Evolutionary conservation across 371 early-diverging fungal species (phyloP), one percentile per base, ranked within the genome.

Genomic region (Dichotomocladium elegans): DNA sequence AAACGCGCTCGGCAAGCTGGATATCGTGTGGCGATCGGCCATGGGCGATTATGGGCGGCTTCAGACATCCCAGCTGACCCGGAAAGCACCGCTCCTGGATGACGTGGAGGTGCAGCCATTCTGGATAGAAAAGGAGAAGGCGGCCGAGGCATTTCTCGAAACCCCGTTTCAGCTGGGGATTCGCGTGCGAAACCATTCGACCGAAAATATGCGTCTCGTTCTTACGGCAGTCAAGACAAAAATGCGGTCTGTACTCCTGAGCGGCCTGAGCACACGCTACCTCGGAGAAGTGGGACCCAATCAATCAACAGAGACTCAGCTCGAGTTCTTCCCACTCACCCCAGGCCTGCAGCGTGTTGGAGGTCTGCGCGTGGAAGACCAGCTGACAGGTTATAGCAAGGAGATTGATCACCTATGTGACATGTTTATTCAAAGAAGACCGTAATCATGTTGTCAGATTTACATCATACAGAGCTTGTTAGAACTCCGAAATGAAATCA

Each of bases 1-100:
- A 4, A 86, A 92, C 30, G 86, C 88, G 8, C 77, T 96, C 4
- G 96, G 98, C 4, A 93, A 92, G 71, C 79, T 97, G 42, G 96
- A 96, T 70, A 95, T 97, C 48, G 77, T 88, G 7, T 97, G 98
- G 98, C 79, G 93, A 34, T 85, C 93, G 8, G 77, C 79, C 19
- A 83, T 94, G 60, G 94, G 96, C 19, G 91, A 91, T 61, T 69
- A 85, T 0, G 95, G 94, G 1, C 81, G 95, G 3, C 67, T 98
- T 48, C 96, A 98, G 69, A 98, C 98, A n/a, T 89, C 92, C 5
- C 94, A 93, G 58, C 74, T 97, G 27, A 80, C 88, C 25, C 85
- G 95, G 42, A 94, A 92, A 64, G 81, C 89, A 10, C 88, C 91
- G 0, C 64, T 81, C 21, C 53, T 90, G 53, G 89, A 91, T 28